Conservation (phyloP, 345 rosid genomes). For the Aquilaria yunnanensis region DNA sequence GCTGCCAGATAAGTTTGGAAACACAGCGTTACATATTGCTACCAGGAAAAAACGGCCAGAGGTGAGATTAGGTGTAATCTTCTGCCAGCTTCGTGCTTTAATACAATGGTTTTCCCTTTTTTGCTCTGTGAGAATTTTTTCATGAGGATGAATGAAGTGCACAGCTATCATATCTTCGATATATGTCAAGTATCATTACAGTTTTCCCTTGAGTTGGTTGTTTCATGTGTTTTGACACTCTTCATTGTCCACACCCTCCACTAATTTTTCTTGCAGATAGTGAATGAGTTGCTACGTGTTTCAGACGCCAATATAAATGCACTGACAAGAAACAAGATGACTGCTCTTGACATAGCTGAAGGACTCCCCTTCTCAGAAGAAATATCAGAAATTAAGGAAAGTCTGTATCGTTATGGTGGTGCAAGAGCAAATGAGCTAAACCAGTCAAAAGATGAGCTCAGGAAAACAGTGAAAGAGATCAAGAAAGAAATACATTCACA, state of each 20-base stretch:
- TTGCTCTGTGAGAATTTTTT: too few species aligned
- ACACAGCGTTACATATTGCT: slow-evolving; percentile 78
- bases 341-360: slow-evolving; percentile 82
- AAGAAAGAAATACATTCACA: slow-evolving; percentile 76
- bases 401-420: slow-evolving; percentile 58
- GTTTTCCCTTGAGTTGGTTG: background rate
- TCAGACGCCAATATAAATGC: slow-evolving; percentile 75
- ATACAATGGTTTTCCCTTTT: too few species aligned
- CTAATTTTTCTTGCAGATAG: slow-evolving; percentile 44
- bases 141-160: background rate
- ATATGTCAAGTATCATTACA: too few species aligned
- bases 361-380: slow-evolving; percentile 76
- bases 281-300: slow-evolving; percentile 53
- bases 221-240: background rate
- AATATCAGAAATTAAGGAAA: slow-evolving; percentile 49
- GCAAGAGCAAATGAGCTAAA: slow-evolving; percentile 69
- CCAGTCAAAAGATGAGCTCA: slow-evolving; percentile 75
- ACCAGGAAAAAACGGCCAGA: slow-evolving; percentile 78
- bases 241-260: background rate
- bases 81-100: too few species aligned
- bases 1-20: slow-evolving; percentile 85
- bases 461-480: slow-evolving; percentile 70
- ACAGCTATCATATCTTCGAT: background rate
- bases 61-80: slow-evolving; percentile 31
- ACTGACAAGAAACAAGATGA: slow-evolving; percentile 68